These are phyloP conservation scores for Colletotrichum ledebouriae DNA, from an alignment of 2,329 filamentous ascomycete species.

Conservation along the genomic window DNA sequence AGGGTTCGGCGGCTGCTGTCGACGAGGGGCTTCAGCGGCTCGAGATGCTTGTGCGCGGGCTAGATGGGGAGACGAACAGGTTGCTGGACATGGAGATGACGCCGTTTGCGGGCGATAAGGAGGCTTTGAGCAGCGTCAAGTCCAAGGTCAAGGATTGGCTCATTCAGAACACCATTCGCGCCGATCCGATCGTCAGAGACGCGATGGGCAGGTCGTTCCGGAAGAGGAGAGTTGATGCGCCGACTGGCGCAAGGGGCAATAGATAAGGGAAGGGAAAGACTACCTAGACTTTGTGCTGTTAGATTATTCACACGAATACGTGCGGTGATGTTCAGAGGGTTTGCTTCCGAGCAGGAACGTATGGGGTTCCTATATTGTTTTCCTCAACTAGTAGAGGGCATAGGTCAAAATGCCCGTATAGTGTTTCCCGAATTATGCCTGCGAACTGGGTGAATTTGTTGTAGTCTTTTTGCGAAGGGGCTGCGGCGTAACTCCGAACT, in stretches of 20 bases:
- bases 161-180: slow-evolving; percentile 85
- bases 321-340: too few species aligned
- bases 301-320: background rate
- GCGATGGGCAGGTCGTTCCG: slow-evolving; percentile 79
- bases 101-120: slow-evolving; percentile 82
- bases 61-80: slow-evolving; percentile 78
- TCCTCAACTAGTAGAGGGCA: too few species aligned
- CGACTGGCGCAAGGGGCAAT: slow-evolving; percentile 70
- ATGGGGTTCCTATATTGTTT: too few species aligned
- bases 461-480: too few species aligned
- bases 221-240: slow-evolving; percentile 72
- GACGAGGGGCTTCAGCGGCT: slow-evolving; percentile 73
- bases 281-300: background rate
- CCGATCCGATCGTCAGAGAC: slow-evolving; percentile 84
- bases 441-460: too few species aligned
- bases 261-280: slow-evolving; percentile 48
- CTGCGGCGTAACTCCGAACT: too few species aligned
- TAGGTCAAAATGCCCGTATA: too few species aligned
- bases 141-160: slow-evolving; percentile 87
- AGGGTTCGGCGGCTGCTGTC: slow-evolving; percentile 45
- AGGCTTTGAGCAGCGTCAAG: slow-evolving; percentile 73
- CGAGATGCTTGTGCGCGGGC: slow-evolving; percentile 67
- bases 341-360: too few species aligned
- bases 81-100: slow-evolving; percentile 83
- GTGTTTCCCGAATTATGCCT: too few species aligned